Conservation (phyloP, 169 alveolate genomes). For the Plasmodium malariae region DNA sequence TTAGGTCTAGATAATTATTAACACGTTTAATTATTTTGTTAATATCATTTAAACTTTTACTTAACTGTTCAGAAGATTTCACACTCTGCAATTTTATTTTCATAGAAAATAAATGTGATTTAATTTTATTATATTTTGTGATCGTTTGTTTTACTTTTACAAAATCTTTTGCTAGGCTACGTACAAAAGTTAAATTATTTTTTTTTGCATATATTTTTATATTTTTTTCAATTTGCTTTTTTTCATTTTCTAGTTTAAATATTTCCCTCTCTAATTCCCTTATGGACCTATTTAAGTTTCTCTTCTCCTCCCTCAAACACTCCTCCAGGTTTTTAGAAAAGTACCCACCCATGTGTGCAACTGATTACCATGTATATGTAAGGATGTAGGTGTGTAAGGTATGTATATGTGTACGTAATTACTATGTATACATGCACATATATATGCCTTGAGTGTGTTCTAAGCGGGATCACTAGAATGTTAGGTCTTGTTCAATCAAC, state of each 20-base stretch:
- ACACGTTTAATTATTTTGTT: conserved; percentile 37
- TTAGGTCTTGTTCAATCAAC: background rate
- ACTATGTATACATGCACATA: background rate
- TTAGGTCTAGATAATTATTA: conserved; percentile 26
- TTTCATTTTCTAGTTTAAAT: conserved; percentile 39
- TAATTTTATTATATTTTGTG: conserved; percentile 37
- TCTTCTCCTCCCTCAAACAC: conserved; percentile 48
- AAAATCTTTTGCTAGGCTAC: conserved; percentile 47
- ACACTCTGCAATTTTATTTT: conserved; percentile 64
- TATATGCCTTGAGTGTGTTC: too few species aligned
- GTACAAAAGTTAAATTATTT: conserved; percentile 17
- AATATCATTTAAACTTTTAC: conserved; percentile 28
- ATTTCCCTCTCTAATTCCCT: conserved; percentile 61
- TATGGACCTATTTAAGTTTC: conserved; percentile 46
- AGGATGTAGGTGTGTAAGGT: background rate
- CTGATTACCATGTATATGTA: background rate
- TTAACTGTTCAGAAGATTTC: conserved; percentile 65
- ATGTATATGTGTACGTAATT: background rate
- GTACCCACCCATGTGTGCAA: conserved; percentile 26
- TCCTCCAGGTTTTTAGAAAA: conserved; percentile 45
- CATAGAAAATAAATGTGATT: conserved; percentile 66
- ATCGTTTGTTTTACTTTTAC: conserved; percentile 36
- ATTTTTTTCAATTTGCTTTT: conserved; percentile 43
- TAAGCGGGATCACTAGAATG: too few species aligned
- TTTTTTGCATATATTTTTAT: conserved; percentile 28